Base-by-base conservation (phyloP, 2,329 filamentous ascomycete species). In the Ophidiomyces ophidiicola region DNA sequence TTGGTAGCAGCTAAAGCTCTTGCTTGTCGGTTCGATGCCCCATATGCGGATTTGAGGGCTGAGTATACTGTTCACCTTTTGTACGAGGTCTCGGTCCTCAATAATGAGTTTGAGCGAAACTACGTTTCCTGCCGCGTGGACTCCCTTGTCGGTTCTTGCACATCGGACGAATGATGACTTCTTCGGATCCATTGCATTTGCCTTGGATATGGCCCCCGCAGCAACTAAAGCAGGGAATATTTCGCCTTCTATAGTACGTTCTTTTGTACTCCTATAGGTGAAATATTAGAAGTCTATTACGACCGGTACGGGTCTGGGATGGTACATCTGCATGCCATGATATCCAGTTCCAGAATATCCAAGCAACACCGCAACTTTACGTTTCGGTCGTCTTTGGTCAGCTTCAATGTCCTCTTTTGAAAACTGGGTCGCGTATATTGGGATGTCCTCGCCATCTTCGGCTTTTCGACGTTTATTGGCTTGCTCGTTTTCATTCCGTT, bases 271-370 rank as follows among this genome's bases (percentile, higher is more conserved):
- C 55, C 63, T 68, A 36, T 14, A 32, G 5, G 26, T 17, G 28
- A 6, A 12, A 4, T 20, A 23, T 36, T 35, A 35, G 20, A n/a
- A 6, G 3, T 12, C 17, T 17, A 7, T 32, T 5, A 20, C 24
- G 14, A 3, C 17, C 20, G 5, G 4, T 34, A 8, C 15, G 20
- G 18, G 38, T n/a, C 2, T 7, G 36, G 26, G 14, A 34, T 41
- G 59, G 38, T 50, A 68, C 63, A 98, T 82, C 64, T 98, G 90
- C 79, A 98, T 92, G 53, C 90, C 90, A 64, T 85, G 87, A 69
- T 98, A 98, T 11, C 90, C 90, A 6, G 85, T 94, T 35, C 90
- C 90, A 4, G 87, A 86, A 61, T 98, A 98, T 11, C 90, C 90
- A 51, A 98, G 79, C 68, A 96, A 68, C 21, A 98, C 86, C 28